Percentiles rank a stretch among this genome's conserved stretches.
phyloP scores from a whole-genome alignment of 306 rosid genomes.

The Boehmeria nivea region DNA sequence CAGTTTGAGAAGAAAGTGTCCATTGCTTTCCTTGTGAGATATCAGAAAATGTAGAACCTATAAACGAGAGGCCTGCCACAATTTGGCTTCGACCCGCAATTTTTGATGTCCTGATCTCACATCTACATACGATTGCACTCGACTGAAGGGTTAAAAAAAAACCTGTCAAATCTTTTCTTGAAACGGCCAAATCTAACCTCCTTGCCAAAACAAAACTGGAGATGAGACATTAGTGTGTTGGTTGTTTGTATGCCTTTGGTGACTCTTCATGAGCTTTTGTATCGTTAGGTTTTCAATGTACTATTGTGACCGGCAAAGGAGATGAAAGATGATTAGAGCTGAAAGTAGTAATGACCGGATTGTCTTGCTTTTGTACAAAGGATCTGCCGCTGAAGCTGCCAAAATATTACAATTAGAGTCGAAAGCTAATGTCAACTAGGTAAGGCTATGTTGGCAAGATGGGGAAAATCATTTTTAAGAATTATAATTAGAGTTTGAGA shows the following conservation, averaged over 20 bases:
- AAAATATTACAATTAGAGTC: background rate
- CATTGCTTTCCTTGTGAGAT: conserved; percentile 26
- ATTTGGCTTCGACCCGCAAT: conserved; percentile 62
- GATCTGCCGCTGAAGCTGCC: conserved; percentile 41
- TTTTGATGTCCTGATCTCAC: conserved; percentile 26
- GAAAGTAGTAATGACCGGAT: conserved; percentile 35
- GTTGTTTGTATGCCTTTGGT: conserved; percentile 26
- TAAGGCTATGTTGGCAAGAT: no score
- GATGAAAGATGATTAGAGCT: conserved; percentile 20
- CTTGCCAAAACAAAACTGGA: conserved; percentile 39
- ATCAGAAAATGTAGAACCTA: conserved; percentile 19
- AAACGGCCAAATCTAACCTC: conserved; percentile 24
- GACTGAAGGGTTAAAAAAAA: conserved; percentile 16
- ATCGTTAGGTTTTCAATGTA: conserved; percentile 13
- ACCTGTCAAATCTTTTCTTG: conserved; percentile 17
- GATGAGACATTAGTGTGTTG: conserved; percentile 22
- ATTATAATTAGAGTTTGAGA: no score
- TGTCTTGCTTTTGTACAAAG: conserved; percentile 24
- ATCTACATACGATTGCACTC: no score
- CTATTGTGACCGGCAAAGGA: conserved; percentile 24
- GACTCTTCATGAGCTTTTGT: conserved; percentile 24
- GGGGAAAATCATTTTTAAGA: no score
- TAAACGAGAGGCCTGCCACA: conserved; percentile 66
- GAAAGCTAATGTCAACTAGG: no score
- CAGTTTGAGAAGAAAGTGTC: conserved; percentile 40